Conservation (phyloP, 1,284 basidiomycete species). For the Irpex sp. region DNA sequence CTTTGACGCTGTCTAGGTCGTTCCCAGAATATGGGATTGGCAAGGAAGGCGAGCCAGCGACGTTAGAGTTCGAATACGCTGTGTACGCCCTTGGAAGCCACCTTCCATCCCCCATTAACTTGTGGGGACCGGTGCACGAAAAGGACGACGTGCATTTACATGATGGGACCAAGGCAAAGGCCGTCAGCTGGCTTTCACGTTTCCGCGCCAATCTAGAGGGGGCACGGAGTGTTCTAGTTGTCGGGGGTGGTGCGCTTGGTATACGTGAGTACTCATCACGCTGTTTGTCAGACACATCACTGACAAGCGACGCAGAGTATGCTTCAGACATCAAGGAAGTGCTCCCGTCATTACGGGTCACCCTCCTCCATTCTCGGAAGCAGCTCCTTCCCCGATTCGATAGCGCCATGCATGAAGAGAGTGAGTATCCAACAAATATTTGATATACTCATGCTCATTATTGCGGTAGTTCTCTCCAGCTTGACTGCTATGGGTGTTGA, state of each 20-base stretch:
- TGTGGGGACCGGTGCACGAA: slow-evolving; percentile 38
- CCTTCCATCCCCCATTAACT: slow-evolving; percentile 51
- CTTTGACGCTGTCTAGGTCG: slow-evolving; percentile 42
- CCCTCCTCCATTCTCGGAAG: slow-evolving; percentile 64
- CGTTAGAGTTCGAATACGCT: slow-evolving; percentile 47
- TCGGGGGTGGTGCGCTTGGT: slow-evolving; percentile 61
- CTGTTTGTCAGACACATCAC: background rate
- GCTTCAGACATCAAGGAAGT: slow-evolving; percentile 66
- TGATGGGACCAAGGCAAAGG: slow-evolving; percentile 43
- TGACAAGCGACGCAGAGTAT: slow-evolving; percentile 41
- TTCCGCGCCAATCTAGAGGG: slow-evolving; percentile 42
- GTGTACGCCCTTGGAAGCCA: slow-evolving; percentile 59
- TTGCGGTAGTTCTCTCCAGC: slow-evolving; percentile 36
- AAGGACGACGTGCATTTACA: background rate
- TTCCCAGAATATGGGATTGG: slow-evolving; percentile 43
- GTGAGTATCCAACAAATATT: slow-evolving; percentile 32
- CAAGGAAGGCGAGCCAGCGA: slow-evolving; percentile 15
- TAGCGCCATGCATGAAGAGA: slow-evolving; percentile 50
- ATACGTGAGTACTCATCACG: slow-evolving; percentile 42
- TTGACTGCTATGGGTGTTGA: slow-evolving; percentile 41
- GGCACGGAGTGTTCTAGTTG: slow-evolving; percentile 46
- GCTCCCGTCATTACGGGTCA: slow-evolving; percentile 56
- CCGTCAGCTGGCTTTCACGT: slow-evolving; percentile 43
- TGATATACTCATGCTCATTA: background rate
- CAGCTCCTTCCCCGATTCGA: slow-evolving; percentile 61